Evolutionary conservation across 208 protist genomes (phyloP), one percentile per base, ranked within the genome.

Genomic region (Wallacemonas rigidus): DNA sequence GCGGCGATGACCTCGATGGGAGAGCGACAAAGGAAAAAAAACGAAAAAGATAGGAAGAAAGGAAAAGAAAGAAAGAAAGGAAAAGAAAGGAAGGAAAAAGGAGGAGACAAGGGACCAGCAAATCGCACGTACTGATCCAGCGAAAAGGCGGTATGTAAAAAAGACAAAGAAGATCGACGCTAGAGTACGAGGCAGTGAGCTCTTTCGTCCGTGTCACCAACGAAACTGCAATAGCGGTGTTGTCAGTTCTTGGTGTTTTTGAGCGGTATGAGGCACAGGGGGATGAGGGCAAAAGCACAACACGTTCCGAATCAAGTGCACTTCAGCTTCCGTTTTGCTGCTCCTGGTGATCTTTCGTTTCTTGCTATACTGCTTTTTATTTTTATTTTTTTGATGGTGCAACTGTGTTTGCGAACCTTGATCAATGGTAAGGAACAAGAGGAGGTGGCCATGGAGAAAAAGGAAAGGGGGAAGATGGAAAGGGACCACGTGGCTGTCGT

Each of bases 21-120:
- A 50, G 45, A 50, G 61, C 48, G 47, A 73, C 9, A 40, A 67
- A 35, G 3, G 53, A 54, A 50, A 41, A 50, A 26, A 60, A 63
- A 62, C 38, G 67, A 63, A 55, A 70, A 71, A 69, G 40, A 68
- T n/a, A 69, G 47, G 17, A 54, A 69, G 40, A 73, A 77, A 41
- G 67, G 44, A 74, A 71, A 36, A 43, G 35, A 36, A 71, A 71
- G 48, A 74, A 44, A 70, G 43, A 50, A 73, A 69, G 40, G 47
- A 62, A 26, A 75, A 79, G 36, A 71, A 3, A 64, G 53, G 51
- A 38, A 48, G 57, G 54, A 72, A 61, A 38, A 51, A 53, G 36
- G 55, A 65, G 8, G 60, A 38, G 35, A 44, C n/a, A 56, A 68
- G 72, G 14, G 26, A 26, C 26, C 26, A 26, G 26, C 26, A 26